Conservation (phyloP, 345 rosid species). For the Eucalyptus regnans region DNA sequence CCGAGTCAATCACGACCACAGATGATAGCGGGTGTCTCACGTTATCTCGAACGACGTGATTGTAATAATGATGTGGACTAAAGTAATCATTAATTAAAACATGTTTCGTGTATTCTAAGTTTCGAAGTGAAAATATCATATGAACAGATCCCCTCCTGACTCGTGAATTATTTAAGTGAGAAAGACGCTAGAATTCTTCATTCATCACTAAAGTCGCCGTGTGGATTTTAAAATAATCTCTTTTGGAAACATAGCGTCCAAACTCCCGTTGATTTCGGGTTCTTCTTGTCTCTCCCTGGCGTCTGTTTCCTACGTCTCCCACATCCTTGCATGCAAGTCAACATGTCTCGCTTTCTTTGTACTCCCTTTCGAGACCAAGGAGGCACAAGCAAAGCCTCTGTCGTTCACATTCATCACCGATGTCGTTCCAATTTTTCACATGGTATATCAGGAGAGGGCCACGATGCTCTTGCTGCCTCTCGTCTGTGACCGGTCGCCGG, state of each 20-base stretch:
- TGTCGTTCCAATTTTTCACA: neutral
- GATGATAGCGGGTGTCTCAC: neutral
- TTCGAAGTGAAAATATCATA: neutral
- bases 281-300: neutral
- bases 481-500: neutral
- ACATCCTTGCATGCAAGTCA: neutral
- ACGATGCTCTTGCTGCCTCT: neutral
- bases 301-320: neutral
- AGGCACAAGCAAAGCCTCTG: no score
- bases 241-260: neutral
- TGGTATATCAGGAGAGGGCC: neutral
- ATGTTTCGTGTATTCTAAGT: neutral
- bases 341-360: neutral
- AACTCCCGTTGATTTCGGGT: neutral
- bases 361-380: neutral
- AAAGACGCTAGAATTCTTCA: neutral
- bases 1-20: rapidly evolving
- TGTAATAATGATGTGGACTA: neutral
- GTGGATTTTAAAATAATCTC: neutral
- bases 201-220: neutral
- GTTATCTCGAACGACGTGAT: no score
- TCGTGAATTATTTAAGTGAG: neutral
- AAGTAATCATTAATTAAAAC: neutral
- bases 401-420: neutral
- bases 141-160: neutral